Base-by-base conservation (phyloP, 306 rosid species). In the Astragalus glycyphyllos region DNA sequence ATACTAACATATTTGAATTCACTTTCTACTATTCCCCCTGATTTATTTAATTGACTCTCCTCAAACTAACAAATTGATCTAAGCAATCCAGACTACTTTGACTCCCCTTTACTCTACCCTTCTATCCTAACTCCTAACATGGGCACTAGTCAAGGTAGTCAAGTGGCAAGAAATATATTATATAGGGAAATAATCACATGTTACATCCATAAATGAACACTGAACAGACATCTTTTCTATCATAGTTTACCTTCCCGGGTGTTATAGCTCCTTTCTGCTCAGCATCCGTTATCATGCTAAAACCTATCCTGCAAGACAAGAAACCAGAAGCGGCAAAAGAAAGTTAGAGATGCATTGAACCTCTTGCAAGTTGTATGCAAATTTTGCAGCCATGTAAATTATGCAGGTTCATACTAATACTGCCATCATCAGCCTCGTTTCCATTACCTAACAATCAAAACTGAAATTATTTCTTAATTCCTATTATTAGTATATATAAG, bases 261-360 rank as follows among this genome's bases (percentile, higher is more conserved):
- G 89, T 83, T 62, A 94, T 94, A 66, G 58, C 83, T 73, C 99
- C 99, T 81, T 68, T 84, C 83, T 89, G 80, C 82, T 94, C 99
- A 48, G 99, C 99, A 83, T 94, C 97, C 59, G 71, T 14, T 72
- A 94, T 87, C 99, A 94, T 94, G 76, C 96, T 91, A 79, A 79
- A 65, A 32, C 99, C 99, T 59, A 94, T 94, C 85, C 98, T 93
- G 98, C 72, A 80, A 71, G 79, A 77, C 47, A 77, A 70, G 72
- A 68, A 65, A 70, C 15, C 20, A 47, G 32, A 80, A 71, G 37
- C 37, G 17, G 48, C 42, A 46, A 55, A 47, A 37, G 3, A 5
- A 42, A 5, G 45, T 3, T 11, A 61, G 29, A 65, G 58, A 37
- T 31, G 60, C 58, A 47, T 61, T 13, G 65, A 73, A 56, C 65